phyloP scores from a whole-genome alignment of 2,329 filamentous ascomycete species.

The Cercospora canescens region DNA sequence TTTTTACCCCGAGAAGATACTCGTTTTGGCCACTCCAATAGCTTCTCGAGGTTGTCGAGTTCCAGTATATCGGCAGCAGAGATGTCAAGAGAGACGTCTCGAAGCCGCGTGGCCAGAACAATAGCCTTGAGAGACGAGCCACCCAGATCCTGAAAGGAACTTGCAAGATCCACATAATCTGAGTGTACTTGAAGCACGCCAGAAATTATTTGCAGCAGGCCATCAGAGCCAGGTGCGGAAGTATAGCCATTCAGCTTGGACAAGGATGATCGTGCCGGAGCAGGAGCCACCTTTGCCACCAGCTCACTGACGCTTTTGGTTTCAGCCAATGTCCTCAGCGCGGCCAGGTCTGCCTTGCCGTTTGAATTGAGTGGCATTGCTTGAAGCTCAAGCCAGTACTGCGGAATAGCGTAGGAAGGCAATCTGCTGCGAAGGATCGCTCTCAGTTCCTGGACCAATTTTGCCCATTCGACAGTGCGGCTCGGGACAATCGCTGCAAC shows the following conservation, averaged over 20 bases:
- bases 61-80: neutral
- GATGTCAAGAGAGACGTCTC: neutral
- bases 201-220: neutral
- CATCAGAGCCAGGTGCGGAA: neutral
- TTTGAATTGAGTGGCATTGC: neutral
- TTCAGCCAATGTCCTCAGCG: neutral
- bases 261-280: neutral
- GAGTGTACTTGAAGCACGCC: neutral
- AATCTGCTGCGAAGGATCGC: neutral
- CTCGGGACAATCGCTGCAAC: neutral
- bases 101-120: neutral
- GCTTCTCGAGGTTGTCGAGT: neutral
- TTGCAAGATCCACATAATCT: neutral
- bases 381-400: neutral
- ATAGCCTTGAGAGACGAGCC: neutral
- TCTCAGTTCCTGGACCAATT: neutral
- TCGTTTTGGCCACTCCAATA: neutral
- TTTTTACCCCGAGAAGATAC: neutral
- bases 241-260: neutral
- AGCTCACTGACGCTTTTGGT: neutral
- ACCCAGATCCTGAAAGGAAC: neutral
- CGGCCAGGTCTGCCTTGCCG: neutral
- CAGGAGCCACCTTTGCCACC: neutral
- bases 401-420: neutral
- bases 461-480: neutral